Conservation (phyloP, 2,329 filamentous ascomycete species). For the Stagonosporopsis cucurbitacearum region DNA sequence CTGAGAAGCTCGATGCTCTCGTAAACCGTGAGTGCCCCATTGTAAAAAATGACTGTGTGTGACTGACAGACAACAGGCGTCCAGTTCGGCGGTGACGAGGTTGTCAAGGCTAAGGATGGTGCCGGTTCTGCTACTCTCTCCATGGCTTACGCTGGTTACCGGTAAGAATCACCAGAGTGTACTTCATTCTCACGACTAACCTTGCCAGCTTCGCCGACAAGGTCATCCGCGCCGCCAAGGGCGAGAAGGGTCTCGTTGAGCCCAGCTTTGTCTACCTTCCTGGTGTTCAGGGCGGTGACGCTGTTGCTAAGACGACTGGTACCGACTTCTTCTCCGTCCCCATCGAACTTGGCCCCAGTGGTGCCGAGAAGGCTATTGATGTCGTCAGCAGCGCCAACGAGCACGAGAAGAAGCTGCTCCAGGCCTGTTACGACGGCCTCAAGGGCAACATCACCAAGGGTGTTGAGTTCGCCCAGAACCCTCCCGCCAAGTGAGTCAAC, state of each 20-base stretch:
- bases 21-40: slow-evolving; percentile 72
- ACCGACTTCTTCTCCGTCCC: slow-evolving; percentile 95
- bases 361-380: slow-evolving; percentile 85
- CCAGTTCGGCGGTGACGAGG: slow-evolving; percentile 97
- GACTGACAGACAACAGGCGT: slow-evolving; percentile 61
- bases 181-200: slow-evolving; percentile 16
- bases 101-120: slow-evolving; percentile 93
- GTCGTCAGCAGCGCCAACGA: slow-evolving; percentile 78
- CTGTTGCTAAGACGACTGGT: slow-evolving; percentile 81
- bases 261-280: slow-evolving; percentile 95
- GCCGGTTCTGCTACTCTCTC: slow-evolving; percentile 89
- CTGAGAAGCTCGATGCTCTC: slow-evolving; percentile 87
- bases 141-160: slow-evolving; percentile 95
- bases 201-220: slow-evolving; percentile 83
- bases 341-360: slow-evolving; percentile 86
- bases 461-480: slow-evolving; percentile 85
- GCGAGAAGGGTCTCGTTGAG: slow-evolving; percentile 91
- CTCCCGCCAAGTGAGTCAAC: slow-evolving; percentile 59
- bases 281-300: slow-evolving; percentile 85
- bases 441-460: slow-evolving; percentile 96
- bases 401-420: slow-evolving; percentile 86
- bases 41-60: neutral
- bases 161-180: slow-evolving; percentile 59
- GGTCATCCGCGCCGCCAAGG: slow-evolving; percentile 84
- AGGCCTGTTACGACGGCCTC: slow-evolving; percentile 76